A percentile compares a stretch with the other conserved stretches of the same genome.
Conservation (phyloP, 1,284 basidiomycete species). For the Athelia psychrophila region DNA sequence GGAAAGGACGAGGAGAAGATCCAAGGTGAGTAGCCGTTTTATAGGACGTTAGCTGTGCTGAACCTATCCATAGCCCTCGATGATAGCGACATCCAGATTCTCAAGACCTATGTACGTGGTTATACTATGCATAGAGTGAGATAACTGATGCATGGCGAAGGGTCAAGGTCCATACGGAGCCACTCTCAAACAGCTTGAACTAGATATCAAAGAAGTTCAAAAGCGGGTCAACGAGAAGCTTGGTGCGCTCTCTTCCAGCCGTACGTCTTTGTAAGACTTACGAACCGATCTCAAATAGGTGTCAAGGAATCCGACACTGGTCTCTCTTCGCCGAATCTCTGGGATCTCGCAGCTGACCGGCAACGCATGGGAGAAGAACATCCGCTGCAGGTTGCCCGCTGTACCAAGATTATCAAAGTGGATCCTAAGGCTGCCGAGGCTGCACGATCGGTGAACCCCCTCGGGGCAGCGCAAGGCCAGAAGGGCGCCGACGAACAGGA, state of each 20-base stretch:
- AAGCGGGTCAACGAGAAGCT: slow-evolving; percentile 98
- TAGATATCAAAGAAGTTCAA: slow-evolving; percentile 95
- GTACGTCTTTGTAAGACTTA: not conserved
- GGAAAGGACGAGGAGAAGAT: slow-evolving; percentile 92
- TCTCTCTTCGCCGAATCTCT: slow-evolving; percentile 93
- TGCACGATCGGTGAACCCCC: slow-evolving; percentile 68
- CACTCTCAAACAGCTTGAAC: slow-evolving; percentile 86
- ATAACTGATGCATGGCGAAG: slow-evolving; percentile 37
- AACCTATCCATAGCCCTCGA: slow-evolving; percentile 69
- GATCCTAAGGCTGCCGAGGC: slow-evolving; percentile 71
- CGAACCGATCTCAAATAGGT: slow-evolving; percentile 38
- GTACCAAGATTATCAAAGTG: slow-evolving; percentile 96
- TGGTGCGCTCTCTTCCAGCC: slow-evolving; percentile 43
- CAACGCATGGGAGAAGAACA: slow-evolving; percentile 92
- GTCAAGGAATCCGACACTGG: slow-evolving; percentile 99
- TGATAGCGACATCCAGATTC: slow-evolving; percentile 98
- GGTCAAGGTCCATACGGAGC: slow-evolving; percentile 97
- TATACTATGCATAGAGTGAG: slow-evolving; percentile 1
- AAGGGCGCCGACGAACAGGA: slow-evolving; percentile 95
- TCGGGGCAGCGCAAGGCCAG: slow-evolving; percentile 77
- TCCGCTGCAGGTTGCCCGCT: slow-evolving; percentile 94
- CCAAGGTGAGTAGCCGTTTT: slow-evolving; percentile 55
- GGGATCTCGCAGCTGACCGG: slow-evolving; percentile 89
- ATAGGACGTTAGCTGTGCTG: slow-evolving; percentile 6
- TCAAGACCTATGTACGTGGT: slow-evolving; percentile 90